Evolutionary conservation across 345 rosid species (phyloP).

Genomic region (Citrus sp.): DNA sequence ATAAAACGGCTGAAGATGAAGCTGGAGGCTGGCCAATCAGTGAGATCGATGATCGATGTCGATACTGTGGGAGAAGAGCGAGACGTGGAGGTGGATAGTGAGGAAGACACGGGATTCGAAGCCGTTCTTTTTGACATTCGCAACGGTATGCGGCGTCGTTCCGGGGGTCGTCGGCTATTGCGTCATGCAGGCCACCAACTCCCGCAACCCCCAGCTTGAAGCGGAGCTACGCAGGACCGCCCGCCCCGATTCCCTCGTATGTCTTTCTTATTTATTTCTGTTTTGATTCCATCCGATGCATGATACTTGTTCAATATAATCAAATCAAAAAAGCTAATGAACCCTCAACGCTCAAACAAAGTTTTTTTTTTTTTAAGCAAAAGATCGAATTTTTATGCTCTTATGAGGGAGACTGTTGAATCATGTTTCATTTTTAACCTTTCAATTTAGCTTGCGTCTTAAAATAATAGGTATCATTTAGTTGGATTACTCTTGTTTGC

Average conservation of each 20-base stretch:
- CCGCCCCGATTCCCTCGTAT: slow-evolving; percentile 76
- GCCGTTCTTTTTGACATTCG: slow-evolving; percentile 87
- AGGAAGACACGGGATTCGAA: slow-evolving; percentile 73
- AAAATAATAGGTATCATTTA: not conserved
- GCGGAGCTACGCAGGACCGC: slow-evolving; percentile 74
- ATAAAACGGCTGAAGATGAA: too few species aligned
- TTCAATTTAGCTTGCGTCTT: not conserved
- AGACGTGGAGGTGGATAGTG: slow-evolving; percentile 79
- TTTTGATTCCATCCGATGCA: not conserved
- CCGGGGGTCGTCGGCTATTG: slow-evolving; percentile 84
- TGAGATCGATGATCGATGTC: slow-evolving; percentile 31
- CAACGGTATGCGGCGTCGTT: slow-evolving; percentile 84
- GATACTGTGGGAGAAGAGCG: slow-evolving; percentile 65
- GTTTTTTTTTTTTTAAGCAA: not conserved
- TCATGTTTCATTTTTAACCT: not conserved
- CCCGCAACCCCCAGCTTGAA: slow-evolving; percentile 75
- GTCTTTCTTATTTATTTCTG: not conserved
- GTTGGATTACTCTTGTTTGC: not conserved
- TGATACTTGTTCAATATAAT: not conserved
- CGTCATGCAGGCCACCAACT: slow-evolving; percentile 84
- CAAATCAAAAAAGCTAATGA: too few species aligned
- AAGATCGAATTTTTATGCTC: not conserved
- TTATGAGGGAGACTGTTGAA: not conserved
- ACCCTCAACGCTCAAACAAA: not conserved
- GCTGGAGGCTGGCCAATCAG: too few species aligned